These are phyloP conservation scores for Citeromyces hawaiiensis DNA, from an alignment of 1,139 yeast species.

Conservation along the genomic window DNA sequence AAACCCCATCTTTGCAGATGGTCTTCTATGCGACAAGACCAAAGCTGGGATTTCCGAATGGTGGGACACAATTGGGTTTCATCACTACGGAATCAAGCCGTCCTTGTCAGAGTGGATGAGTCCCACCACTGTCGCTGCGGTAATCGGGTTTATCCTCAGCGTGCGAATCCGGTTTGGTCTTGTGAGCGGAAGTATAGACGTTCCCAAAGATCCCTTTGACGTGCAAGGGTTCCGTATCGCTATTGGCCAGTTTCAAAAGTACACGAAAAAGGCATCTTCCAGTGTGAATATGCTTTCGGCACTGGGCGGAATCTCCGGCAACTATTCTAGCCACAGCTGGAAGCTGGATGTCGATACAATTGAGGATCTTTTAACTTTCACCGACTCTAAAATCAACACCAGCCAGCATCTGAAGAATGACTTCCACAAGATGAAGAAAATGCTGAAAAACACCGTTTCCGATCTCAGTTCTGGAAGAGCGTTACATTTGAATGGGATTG, in stretches of 20 bases:
- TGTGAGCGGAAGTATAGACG: slow-evolving; percentile 50
- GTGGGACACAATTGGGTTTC: slow-evolving; percentile 69
- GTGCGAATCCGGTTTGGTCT: slow-evolving; percentile 52
- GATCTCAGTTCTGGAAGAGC: slow-evolving; percentile 19
- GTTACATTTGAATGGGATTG: slow-evolving; percentile 11
- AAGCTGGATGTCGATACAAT: slow-evolving; percentile 13
- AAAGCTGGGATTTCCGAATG: slow-evolving; percentile 59
- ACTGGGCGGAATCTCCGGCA: background rate
- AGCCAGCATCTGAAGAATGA: slow-evolving; percentile 17
- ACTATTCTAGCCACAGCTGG: slow-evolving; percentile 6
- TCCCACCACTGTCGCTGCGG: slow-evolving; percentile 22
- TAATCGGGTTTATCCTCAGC: slow-evolving; percentile 56
- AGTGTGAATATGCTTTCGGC: background rate
- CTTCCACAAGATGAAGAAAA: slow-evolving; percentile 16
- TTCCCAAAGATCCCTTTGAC: slow-evolving; percentile 83
- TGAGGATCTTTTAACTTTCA: slow-evolving; percentile 11
- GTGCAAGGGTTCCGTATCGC: slow-evolving; percentile 49
- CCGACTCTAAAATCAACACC: slow-evolving; percentile 8
- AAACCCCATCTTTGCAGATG: slow-evolving; percentile 65
- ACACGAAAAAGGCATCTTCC: slow-evolving; percentile 11
- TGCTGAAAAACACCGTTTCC: slow-evolving; percentile 18
- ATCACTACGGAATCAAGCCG: slow-evolving; percentile 39
- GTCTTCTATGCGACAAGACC: slow-evolving; percentile 68
- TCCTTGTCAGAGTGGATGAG: slow-evolving; percentile 12
- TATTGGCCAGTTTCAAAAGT: slow-evolving; percentile 59